Evolutionary conservation across 768 basidiomycete species (phyloP), one percentile per base, ranked within the genome.

Genomic region (Xerocomellus dryophilus): DNA sequence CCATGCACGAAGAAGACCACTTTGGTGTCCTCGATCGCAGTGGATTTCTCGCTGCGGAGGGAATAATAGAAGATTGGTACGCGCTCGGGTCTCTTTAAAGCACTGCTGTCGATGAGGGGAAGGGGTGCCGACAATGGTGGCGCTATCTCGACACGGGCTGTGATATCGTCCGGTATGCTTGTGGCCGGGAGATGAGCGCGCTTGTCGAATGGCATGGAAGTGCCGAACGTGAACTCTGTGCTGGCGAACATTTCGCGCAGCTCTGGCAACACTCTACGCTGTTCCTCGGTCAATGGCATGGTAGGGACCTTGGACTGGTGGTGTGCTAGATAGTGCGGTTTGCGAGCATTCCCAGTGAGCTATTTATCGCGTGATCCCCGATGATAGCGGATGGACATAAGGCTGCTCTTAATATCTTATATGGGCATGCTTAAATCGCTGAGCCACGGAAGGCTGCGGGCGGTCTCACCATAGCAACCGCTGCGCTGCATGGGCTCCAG

Each of bases 1-100:
- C 59, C 59, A 18, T 60, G 59, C 1, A 59, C 10, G 15, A 47
- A 53, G 36, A 61, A 49, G 17, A 61, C 49, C 25, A 60, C 58
- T 15, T 61, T 56, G 48, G 31, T 23, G 14, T 61, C 50, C 10
- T 49, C 27, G n/a, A 15, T 48, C 5, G 38, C 2, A 2, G 15
- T 17, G n/a, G 17, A n/a, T 23, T 15, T 17, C n/a, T 34, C 10
- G 20, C 35, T 36, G 17, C 32, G 20, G 31, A 49, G 47, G 7
- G 45, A 17, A 38, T 56, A 61, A 11, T 49, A 53, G 29, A 60
- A 61, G n/a, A 61, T 31, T 2, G 54, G 60, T 7, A 56, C 50
- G 8, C 23, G 41, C 15, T 51, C 58, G 8, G 50, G 50, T 23
- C 32, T 12, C 50, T 47, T 56, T n/a, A 44, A 11, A 11, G 25